A percentile compares a stretch with the other conserved stretches of the same genome.
Conservation (phyloP, 176 grass and related monocot genomes). For the Pharus latifolius region DNA sequence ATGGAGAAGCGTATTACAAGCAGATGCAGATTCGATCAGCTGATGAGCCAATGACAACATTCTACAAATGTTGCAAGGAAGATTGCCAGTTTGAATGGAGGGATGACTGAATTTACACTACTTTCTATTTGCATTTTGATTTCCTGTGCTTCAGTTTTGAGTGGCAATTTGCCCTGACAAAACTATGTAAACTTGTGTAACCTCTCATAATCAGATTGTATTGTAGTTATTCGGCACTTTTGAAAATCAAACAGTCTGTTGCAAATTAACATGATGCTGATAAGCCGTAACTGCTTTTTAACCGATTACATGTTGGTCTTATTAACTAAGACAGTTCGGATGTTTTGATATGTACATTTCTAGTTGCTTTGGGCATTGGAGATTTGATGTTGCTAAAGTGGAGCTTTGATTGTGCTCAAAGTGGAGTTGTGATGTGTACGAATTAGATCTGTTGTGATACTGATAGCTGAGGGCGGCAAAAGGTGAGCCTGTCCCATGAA, state of each 20-base stretch:
- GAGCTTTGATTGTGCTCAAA: no score
- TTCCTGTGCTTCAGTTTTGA: neutral
- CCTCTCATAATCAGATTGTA: neutral
- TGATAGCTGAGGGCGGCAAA: no score
- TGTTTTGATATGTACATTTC: neutral
- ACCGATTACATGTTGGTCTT: neutral
- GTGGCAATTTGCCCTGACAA: neutral
- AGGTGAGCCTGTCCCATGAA: no score
- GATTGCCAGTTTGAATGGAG: conserved; percentile 39
- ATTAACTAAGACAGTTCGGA: neutral
- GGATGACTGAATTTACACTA: conserved; percentile 32
- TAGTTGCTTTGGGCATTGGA: neutral
- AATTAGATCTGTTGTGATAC: no score
- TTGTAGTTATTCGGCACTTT: neutral
- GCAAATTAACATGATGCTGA: neutral
- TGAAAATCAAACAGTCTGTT: neutral
- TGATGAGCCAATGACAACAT: conserved; percentile 54
- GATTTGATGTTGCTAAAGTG: neutral
- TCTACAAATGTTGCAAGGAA: conserved; percentile 53
- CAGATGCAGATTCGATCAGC: conserved; percentile 53
- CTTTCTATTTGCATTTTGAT: neutral
- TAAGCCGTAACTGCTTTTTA: neutral
- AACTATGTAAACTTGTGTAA: neutral
- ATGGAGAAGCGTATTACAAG: conserved; percentile 54
- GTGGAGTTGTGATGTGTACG: no score